Base-by-base conservation (phyloP, 2,329 filamentous ascomycete species). In the Graphiopsis chlorocephala region DNA sequence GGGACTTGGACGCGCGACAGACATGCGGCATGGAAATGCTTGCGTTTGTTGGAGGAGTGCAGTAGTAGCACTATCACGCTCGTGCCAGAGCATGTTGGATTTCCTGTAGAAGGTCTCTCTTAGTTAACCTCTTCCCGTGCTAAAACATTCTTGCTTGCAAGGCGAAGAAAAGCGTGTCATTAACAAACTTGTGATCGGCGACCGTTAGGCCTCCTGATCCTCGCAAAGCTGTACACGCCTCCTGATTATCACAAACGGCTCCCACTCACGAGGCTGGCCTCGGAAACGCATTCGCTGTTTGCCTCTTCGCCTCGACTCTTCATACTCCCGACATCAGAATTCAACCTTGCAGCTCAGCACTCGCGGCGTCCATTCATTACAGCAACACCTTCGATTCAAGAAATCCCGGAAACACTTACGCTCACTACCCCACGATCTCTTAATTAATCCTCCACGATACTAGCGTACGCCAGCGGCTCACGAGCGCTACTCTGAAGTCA, bases 181-280 rank as follows among this genome's bases (percentile, higher is more conserved):
- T 28, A 35, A 23, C 33, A 26, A n/a, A 35, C 60, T 52, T 23
- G 31, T 33, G 59, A 61, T 61, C 59, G 59, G 20, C 60, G 58
- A 50, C 58, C 60, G 60, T 62, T 62, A 47, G 15, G 42, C 60
- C 60, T 62, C 60, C 60, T 61, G 58, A 61, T 61, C 58, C 50
- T 50, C 59, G 31, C 53, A 56, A 56, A 61, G 35, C 57, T 47
- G 35, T 29, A 29, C 45, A 50, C 45, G 47, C 59, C 45, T 61
- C 45, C 47, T 52, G 59, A 61, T 61, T 48, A 48, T 61, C 59
- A 48, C 45, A 61, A 45, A 60, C 57, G 57, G 57, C 57, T 29
- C 15, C 33, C 20, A 31, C n/a, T 38, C 59, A 33, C 59, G 59
- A 35, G 47, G 28, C 59, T 26, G 45, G 45, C 38, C 47, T 52